These are phyloP conservation scores for Talaromyces liani DNA, from an alignment of 495 filamentous ascomycete species.

Conservation along the genomic window DNA sequence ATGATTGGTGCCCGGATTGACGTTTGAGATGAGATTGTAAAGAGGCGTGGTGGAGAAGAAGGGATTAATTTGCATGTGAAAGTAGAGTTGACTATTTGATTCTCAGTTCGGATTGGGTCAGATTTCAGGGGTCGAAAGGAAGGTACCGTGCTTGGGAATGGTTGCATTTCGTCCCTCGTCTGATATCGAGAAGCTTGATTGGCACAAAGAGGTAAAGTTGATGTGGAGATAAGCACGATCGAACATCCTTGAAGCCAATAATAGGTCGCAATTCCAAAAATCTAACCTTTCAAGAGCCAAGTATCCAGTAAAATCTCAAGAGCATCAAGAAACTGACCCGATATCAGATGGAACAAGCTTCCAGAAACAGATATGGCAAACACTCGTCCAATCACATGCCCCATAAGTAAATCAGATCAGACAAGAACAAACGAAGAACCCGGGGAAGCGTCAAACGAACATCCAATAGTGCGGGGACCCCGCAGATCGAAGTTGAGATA, in stretches of 20 bases:
- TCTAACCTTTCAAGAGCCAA: neutral
- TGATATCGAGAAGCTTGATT: neutral
- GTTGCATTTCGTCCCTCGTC: neutral
- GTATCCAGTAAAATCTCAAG: neutral
- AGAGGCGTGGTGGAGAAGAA: neutral
- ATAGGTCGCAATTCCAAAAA: neutral
- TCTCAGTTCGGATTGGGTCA: neutral
- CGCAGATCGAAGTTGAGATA: neutral
- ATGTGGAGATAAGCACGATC: neutral
- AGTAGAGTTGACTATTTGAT: neutral
- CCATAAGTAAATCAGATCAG: neutral
- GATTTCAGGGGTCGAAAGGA: neutral
- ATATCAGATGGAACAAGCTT: neutral
- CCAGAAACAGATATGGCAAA: neutral
- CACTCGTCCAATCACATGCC: neutral
- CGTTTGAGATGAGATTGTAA: neutral
- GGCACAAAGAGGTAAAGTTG: neutral
- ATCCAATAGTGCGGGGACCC: neutral
- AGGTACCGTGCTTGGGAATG: neutral
- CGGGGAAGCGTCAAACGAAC: neutral
- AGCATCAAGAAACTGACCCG: neutral
- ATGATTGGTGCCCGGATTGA: neutral
- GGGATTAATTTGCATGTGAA: neutral
- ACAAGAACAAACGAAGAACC: neutral
- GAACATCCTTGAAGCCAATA: neutral